Base-by-base conservation (phyloP, 768 basidiomycete genomes). In the Dioszegia aurantiaca region DNA sequence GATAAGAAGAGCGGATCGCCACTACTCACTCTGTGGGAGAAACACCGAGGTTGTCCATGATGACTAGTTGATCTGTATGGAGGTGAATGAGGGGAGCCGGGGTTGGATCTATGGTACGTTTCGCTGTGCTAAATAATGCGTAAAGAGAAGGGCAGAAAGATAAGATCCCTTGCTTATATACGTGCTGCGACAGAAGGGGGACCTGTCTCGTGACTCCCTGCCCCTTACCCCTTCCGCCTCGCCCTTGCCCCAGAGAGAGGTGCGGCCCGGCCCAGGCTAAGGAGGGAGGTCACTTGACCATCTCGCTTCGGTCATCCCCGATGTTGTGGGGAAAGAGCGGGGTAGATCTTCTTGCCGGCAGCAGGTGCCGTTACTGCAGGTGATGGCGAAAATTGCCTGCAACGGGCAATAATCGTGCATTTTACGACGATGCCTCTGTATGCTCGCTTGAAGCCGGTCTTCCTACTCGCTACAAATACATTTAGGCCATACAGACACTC, bases 1-100 rank as follows among this genome's bases (percentile, higher is more conserved):
- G 19, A 21, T 23, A 41, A 19, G 36, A 31, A 26, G 28, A 10
- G 4, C n/a, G 26, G 16, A 24, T 5, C 44, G 26, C 14, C 21
- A 16, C 5, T 27, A 68, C 69, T 70, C 55, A 70, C 69, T 70
- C 69, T 51, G 69, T 68, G 16, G 69, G 69, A 41, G 69, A 70
- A 53, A 59, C 55, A 59, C 69, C 69, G 27, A 70, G 62, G 26
- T 70, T 60, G 45, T 61, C 62, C 69, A 68, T 68, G 60, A 55
- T 64, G 56, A 49, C 27, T 41, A 27, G 8, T 28, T 12, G 17
- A 39, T n/a, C 4, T 46, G 44, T 26, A 33, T 6, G 33, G 33
- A 6, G 33, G 33, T 14, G 33, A 6, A 33, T 6, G 14, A 14
- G 33, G 33, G 6, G 14, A 33, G 33, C 6, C 8, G 8, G 33